These are phyloP conservation scores for Alliaria petiolata DNA, from an alignment of 345 rosid species.

Conservation along the genomic window DNA sequence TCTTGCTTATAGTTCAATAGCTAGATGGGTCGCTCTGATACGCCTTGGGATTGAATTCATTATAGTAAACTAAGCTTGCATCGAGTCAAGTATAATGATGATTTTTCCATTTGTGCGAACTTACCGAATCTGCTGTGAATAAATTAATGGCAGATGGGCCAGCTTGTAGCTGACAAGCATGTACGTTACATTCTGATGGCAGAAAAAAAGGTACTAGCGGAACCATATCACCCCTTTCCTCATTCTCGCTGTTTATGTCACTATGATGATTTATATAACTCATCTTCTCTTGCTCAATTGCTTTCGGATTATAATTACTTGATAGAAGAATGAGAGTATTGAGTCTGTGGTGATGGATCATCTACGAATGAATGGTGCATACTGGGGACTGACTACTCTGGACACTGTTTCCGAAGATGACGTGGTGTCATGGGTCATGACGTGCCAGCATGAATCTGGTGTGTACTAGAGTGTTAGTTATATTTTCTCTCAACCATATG, in stretches of 20 bases:
- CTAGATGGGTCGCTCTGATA: background rate
- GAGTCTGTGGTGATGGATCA: conserved; percentile 92
- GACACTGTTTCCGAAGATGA: conserved; percentile 60
- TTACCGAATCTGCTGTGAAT: conserved; percentile 8
- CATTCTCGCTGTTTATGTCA: background rate
- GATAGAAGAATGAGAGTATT: conserved; percentile 71
- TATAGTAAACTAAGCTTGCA: background rate
- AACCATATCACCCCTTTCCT: background rate
- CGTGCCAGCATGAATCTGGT: conserved; percentile 84
- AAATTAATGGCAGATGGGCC: conserved; percentile 46
- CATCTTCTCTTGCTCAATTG: background rate
- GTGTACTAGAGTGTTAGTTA: conserved; percentile 1
- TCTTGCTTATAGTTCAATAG: background rate
- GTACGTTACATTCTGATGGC: conserved; percentile 58
- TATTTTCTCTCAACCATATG: background rate
- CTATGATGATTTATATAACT: background rate
- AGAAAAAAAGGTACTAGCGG: conserved; percentile 55
- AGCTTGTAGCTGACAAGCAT: conserved; percentile 63
- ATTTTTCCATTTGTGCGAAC: background rate
- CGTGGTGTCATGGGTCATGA: conserved; percentile 68
- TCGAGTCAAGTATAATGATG: background rate
- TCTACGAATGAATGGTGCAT: conserved; percentile 83
- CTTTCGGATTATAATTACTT: background rate
- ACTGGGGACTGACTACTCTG: conserved; percentile 85
- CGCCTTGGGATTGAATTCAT: background rate